Evolutionary conservation across 805 yeast genomes (phyloP).

Genomic region (Hemisphaericaspora nanyangensis): DNA sequence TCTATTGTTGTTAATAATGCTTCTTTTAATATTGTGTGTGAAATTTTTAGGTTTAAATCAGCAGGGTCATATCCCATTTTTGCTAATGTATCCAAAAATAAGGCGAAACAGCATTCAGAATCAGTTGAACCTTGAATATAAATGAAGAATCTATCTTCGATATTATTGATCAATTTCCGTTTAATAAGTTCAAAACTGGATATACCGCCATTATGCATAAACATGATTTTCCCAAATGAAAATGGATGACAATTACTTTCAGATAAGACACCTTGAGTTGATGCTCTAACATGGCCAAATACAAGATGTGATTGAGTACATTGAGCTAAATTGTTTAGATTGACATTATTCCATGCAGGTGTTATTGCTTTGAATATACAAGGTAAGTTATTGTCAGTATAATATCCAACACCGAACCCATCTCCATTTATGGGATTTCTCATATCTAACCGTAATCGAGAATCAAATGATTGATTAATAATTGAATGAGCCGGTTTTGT

Average conservation of each 20-base stretch:
- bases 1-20: constrained; percentile 76
- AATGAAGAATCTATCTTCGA: constrained; percentile 76
- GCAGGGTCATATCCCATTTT: constrained; percentile 74
- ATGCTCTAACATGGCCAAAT: constrained; percentile 95
- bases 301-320: constrained; percentile 82
- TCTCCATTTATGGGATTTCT: constrained; percentile 96
- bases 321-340: constrained; percentile 78
- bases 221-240: constrained; percentile 79
- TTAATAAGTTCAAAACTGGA: constrained; percentile 72
- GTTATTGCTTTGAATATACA: constrained; percentile 94
- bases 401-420: constrained; percentile 97
- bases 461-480: constrained; percentile 92
- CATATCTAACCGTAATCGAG: constrained; percentile 80
- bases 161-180: constrained; percentile 63
- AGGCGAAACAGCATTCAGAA: constrained; percentile 91
- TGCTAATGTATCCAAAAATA: constrained; percentile 72
- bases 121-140: constrained; percentile 92
- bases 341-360: constrained; percentile 97
- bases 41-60: constrained; percentile 29
- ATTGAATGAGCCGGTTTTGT: constrained; percentile 97
- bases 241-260: constrained; percentile 98
- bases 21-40: constrained; percentile 55
- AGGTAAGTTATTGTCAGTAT: constrained; percentile 61
- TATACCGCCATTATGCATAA: constrained; percentile 96
- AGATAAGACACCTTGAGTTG: constrained; percentile 88